Evolutionary conservation across 805 yeast species (phyloP).

Genomic region (Metschnikowia santaceciliae): DNA sequence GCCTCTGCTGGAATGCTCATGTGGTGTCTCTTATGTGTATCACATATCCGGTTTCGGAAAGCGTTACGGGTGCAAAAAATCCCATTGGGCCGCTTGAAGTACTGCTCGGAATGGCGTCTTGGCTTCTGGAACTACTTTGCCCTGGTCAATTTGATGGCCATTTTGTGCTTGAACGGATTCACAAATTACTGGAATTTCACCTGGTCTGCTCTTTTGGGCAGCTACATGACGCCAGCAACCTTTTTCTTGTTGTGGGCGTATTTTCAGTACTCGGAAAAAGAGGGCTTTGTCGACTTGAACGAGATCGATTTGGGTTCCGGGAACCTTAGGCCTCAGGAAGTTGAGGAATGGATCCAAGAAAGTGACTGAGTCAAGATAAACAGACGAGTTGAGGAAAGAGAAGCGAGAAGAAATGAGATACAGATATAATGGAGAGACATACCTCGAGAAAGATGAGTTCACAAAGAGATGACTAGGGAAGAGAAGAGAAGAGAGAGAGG

Average conservation of each 20-base stretch:
- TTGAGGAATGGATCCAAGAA: background rate
- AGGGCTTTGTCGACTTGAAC: background rate
- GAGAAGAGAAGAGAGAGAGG: too few species aligned
- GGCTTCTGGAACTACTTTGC: constrained; percentile 16
- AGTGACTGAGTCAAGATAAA: too few species aligned
- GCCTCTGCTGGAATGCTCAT: constrained; percentile 26
- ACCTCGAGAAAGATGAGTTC: too few species aligned
- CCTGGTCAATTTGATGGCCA: constrained; percentile 13
- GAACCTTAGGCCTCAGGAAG: background rate
- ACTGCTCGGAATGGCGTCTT: constrained; percentile 7
- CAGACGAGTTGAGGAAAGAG: background rate
- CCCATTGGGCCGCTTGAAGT: constrained; percentile 3
- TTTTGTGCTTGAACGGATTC: constrained; percentile 18
- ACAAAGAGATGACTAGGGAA: too few species aligned
- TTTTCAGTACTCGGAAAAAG: background rate
- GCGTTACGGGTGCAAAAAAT: constrained; percentile 10
- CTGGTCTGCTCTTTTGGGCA: constrained; percentile 11
- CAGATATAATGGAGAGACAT: too few species aligned
- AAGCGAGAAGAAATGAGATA: background rate
- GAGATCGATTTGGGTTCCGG: constrained; percentile 3
- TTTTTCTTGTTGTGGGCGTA: constrained; percentile 8
- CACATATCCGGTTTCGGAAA: constrained; percentile 17
- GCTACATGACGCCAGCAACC: constrained; percentile 14
- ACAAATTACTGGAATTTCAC: constrained; percentile 17
- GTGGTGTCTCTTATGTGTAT: constrained; percentile 23